These are phyloP conservation scores for Aphanomyces astaci DNA, from an alignment of 352 stramenopile species.

Conservation along the genomic window DNA sequence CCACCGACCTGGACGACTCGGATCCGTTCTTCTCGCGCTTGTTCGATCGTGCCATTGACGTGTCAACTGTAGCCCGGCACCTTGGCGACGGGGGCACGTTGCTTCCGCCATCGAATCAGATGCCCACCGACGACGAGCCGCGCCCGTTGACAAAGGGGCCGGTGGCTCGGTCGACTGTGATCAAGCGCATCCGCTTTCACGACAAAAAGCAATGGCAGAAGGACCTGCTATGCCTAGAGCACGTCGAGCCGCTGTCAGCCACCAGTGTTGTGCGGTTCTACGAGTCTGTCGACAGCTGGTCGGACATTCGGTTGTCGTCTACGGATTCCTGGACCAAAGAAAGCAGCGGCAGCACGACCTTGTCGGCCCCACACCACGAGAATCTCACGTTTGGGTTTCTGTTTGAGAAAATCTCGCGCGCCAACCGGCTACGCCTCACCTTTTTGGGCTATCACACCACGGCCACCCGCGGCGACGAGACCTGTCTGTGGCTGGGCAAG, in stretches of 20 bases:
- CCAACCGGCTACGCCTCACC: constrained; percentile 7
- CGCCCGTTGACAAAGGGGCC: not conserved
- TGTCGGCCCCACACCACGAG: not conserved
- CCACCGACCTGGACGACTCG: not conserved
- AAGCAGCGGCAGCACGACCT: not conserved
- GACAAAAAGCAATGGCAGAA: not conserved
- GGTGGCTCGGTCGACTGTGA: not conserved
- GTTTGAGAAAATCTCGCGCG: not conserved
- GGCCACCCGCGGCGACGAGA: not conserved
- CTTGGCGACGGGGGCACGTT: not conserved
- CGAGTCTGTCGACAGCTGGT: not conserved
- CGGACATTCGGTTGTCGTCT: too few relatives aligned
- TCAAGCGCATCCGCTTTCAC: not conserved
- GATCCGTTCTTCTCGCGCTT: constrained; percentile 8
- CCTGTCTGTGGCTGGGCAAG: not conserved
- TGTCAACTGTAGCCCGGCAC: not conserved
- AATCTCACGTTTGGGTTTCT: constrained; percentile 13
- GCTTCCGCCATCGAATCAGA: too few relatives aligned
- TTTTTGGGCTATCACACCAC: constrained; percentile 1
- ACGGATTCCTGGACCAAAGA: too few relatives aligned
- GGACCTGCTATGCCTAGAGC: constrained; percentile 4
- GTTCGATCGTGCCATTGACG: not conserved
- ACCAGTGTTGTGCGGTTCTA: constrained; percentile 2
- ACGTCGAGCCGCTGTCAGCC: not conserved
- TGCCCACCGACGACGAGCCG: not conserved